Evolutionary conservation across 192 early-diverging fungal genomes (phyloP).

Genomic region (Spinellus fusiger): DNA sequence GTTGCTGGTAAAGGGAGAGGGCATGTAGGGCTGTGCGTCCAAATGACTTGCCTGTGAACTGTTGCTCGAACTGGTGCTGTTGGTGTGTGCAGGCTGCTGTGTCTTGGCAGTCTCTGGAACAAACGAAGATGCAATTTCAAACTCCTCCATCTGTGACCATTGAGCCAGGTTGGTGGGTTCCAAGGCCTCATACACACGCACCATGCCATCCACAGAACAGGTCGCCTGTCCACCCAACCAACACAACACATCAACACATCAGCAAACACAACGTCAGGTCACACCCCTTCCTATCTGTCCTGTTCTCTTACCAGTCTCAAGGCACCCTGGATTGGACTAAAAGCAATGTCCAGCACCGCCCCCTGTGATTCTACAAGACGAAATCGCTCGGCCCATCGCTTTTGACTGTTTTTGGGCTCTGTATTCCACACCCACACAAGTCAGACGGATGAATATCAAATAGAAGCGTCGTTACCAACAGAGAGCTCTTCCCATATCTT

Average conservation of each 20-base stretch:
- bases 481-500: slow-evolving; percentile 88
- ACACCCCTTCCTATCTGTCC: no score
- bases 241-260: neutral
- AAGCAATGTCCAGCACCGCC: slow-evolving; percentile 82
- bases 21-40: neutral
- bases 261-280: slow-evolving; percentile 2
- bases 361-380: slow-evolving; percentile 61
- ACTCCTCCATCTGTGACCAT: slow-evolving; percentile 71
- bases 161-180: slow-evolving; percentile 69
- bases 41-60: slow-evolving; percentile 14
- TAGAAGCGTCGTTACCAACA: slow-evolving; percentile 6
- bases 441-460: neutral
- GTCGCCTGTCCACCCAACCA: slow-evolving; percentile 53
- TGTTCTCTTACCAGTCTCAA: slow-evolving; percentile 60
- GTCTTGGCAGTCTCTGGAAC: neutral
- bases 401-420: slow-evolving; percentile 51
- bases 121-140: slow-evolving; percentile 29
- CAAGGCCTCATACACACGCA: slow-evolving; percentile 83
- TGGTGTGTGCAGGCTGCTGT: slow-evolving; percentile 14
- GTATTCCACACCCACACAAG: neutral
- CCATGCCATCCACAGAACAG: slow-evolving; percentile 72
- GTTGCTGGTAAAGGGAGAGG: neutral
- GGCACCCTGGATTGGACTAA: slow-evolving; percentile 78
- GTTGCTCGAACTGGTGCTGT: slow-evolving; percentile 9
- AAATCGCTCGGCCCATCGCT: slow-evolving; percentile 63